These are phyloP conservation scores for Calophaca sinica DNA, from an alignment of 306 rosid species.

Conservation along the genomic window DNA sequence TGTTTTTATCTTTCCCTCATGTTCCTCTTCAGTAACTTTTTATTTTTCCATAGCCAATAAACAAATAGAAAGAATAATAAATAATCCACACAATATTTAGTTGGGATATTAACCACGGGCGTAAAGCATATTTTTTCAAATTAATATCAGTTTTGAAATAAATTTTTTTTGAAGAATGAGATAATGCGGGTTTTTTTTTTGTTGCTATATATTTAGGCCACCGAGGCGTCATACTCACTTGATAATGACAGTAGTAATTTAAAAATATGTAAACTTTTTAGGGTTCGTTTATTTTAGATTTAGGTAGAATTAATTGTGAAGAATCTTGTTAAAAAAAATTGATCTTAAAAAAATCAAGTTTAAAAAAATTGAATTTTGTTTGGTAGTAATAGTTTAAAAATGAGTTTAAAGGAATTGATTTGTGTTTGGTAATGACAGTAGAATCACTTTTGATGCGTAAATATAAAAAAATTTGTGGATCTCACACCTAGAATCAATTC, in stretches of 20 bases:
- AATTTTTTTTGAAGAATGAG: background rate
- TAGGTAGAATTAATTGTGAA: too few relatives aligned
- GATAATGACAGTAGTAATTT: constrained; percentile 8
- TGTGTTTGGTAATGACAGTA: too few relatives aligned
- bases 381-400: too few relatives aligned
- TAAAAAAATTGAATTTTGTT: too few relatives aligned
- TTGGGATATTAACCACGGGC: background rate
- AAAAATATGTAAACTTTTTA: background rate
- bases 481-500: too few relatives aligned
- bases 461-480: too few relatives aligned
- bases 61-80: constrained; percentile 3
- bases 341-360: too few relatives aligned
- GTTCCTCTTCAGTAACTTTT: background rate
- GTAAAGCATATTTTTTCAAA: background rate
- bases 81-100: background rate
- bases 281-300: too few relatives aligned
- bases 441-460: too few relatives aligned
- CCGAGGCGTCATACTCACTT: background rate
- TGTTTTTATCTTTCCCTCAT: background rate
- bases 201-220: background rate
- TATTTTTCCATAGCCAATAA: background rate
- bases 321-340: too few relatives aligned
- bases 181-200: background rate
- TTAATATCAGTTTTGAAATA: constrained; percentile 1
- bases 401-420: too few relatives aligned